phyloP scores from a whole-genome alignment of 2,329 filamentous ascomycete species.

The Alternaria arbusti region DNA sequence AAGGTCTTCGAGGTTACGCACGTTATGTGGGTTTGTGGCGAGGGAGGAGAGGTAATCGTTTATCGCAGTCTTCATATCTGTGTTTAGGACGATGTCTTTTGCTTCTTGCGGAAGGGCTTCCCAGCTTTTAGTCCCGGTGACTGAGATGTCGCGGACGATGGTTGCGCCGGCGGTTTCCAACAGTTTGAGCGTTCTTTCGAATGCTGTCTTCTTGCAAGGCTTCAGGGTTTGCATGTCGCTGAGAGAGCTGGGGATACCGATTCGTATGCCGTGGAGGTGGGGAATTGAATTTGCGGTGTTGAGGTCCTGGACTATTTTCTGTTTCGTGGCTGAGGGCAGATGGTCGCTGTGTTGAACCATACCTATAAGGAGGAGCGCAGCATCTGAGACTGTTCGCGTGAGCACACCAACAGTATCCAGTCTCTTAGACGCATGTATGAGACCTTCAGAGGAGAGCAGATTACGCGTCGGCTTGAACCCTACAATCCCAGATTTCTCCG shows the following conservation, averaged over 20 bases:
- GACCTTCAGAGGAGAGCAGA: conserved; percentile 62
- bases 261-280: conserved; percentile 6
- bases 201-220: conserved; percentile 9
- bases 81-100: conserved; percentile 53
- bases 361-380: conserved; percentile 55
- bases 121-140: conserved; percentile 45
- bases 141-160: conserved; percentile 30
- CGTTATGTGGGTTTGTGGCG: conserved; percentile 60
- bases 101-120: conserved; percentile 49
- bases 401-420: conserved; percentile 61
- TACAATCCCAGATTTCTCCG: conserved; percentile 22
- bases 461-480: conserved; percentile 47
- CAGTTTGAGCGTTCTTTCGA: not conserved
- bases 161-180: conserved; percentile 14
- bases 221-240: not conserved
- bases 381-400: conserved; percentile 60
- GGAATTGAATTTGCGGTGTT: conserved; percentile 9
- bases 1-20: conserved; percentile 59
- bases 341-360: conserved; percentile 2
- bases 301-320: not conserved
- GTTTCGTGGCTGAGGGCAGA: not conserved
- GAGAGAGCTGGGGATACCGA: conserved; percentile 11
- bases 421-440: conserved; percentile 65
- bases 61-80: conserved; percentile 64
- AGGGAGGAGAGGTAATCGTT: conserved; percentile 62